A percentile compares a stretch with the other conserved stretches of the same genome.
Evolutionary conservation across 257 asterid genomes (phyloP).

Genomic region (Nemophila menziesii): DNA sequence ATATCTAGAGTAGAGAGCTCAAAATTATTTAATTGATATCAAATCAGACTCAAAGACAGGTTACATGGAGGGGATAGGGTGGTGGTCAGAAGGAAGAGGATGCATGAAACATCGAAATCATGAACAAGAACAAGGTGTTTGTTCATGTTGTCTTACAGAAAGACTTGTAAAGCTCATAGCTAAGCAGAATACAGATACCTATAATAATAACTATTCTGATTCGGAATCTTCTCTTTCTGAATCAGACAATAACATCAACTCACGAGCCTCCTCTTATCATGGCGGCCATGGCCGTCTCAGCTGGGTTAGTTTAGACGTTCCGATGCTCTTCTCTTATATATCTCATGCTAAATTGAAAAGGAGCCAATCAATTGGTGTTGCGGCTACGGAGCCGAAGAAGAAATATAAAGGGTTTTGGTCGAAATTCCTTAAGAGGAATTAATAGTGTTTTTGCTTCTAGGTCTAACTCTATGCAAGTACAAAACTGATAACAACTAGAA

Average conservation of each 20-base stretch:
- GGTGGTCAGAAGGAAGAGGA: slow-evolving; percentile 24
- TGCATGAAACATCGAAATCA: slow-evolving; percentile 50
- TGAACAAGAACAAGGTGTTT: slow-evolving; percentile 53
- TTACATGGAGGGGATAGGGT: slow-evolving; percentile 32
- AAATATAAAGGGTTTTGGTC: slow-evolving; percentile 67
- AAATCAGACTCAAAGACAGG: too few species aligned
- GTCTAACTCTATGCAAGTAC: too few species aligned
- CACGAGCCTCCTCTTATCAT: too few species aligned
- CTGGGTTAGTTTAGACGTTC: slow-evolving; percentile 32
- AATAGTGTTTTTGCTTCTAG: too few species aligned
- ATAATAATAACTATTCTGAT: slow-evolving; percentile 14
- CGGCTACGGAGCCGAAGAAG: slow-evolving; percentile 26
- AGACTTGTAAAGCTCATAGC: slow-evolving; percentile 26
- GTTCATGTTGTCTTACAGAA: slow-evolving; percentile 51
- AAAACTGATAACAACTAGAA: too few species aligned
- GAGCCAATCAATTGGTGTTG: slow-evolving; percentile 43
- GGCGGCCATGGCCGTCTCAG: too few species aligned
- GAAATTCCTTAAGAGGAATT: slow-evolving; percentile 23
- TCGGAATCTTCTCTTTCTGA: slow-evolving; percentile 35
- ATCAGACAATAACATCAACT: slow-evolving; percentile 24
- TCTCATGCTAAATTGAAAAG: slow-evolving; percentile 28
- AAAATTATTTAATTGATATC: too few species aligned
- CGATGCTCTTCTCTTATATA: slow-evolving; percentile 18
- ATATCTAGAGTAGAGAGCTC: too few species aligned
- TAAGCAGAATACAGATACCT: slow-evolving; percentile 11